Evolutionary conservation across 192 early-diverging fungal genomes (phyloP).

Genomic region (Umbelopsis sp.): DNA sequence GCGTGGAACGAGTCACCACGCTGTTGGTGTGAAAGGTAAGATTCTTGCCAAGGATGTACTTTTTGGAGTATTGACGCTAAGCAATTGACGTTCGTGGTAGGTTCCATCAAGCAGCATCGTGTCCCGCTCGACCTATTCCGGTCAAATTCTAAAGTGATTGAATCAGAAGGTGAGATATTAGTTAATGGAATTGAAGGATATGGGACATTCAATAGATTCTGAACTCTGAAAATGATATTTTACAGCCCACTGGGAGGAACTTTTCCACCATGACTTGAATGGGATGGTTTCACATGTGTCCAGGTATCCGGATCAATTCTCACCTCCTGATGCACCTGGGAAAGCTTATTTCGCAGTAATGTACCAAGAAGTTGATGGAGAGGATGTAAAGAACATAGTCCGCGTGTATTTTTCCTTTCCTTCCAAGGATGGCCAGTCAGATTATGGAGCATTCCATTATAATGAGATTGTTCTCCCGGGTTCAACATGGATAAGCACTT

Average conservation of each 20-base stretch:
- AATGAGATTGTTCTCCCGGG: constrained; percentile 37
- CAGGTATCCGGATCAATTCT: not conserved
- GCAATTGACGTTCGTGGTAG: not conserved
- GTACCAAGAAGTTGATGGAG: constrained; percentile 31
- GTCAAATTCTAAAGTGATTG: not conserved
- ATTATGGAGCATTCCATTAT: constrained; percentile 14
- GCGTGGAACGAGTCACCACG: constrained; percentile 16
- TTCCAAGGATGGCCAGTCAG: not conserved
- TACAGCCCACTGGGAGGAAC: constrained; percentile 13
- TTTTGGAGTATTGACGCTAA: not conserved
- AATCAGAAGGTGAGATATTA: not conserved
- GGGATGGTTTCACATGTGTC: constrained; percentile 30
- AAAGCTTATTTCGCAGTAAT: constrained; percentile 25
- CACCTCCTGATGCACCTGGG: not conserved
- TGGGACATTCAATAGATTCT: not conserved
- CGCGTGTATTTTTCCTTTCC: constrained; percentile 24
- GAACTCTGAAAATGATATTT: not conserved
- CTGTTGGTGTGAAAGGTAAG: constrained; percentile 18
- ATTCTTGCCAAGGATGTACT: not conserved
- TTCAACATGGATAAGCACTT: constrained; percentile 20
- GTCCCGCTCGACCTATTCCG: not conserved
- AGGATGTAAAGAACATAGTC: constrained; percentile 22
- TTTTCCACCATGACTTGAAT: constrained; percentile 20
- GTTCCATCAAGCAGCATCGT: constrained; percentile 4
- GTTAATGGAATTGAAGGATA: not conserved